A percentile compares a stretch with the other conserved stretches of the same genome.
phyloP scores from a whole-genome alignment of 768 basidiomycete species.

The Termitomyces sp. region DNA sequence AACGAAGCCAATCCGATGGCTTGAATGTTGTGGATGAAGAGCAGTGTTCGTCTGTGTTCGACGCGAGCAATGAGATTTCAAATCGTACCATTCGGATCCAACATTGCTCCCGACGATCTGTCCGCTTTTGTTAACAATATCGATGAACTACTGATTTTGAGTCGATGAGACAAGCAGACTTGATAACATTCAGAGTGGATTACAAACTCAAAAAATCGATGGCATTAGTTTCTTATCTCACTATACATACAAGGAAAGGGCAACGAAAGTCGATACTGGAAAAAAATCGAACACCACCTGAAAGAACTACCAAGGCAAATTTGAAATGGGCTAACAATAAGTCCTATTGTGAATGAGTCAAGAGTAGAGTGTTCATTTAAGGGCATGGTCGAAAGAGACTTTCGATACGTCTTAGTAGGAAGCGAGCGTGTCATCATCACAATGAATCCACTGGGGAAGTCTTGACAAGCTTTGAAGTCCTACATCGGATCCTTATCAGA shows the following conservation, averaged over 20 bases:
- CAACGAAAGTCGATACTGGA: no score
- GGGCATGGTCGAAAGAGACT: no score
- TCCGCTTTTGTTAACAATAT: neutral
- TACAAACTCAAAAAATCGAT: no score
- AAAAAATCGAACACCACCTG: no score
- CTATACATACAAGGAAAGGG: no score
- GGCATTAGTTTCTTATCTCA: no score
- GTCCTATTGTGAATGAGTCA: no score
- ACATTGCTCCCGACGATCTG: neutral
- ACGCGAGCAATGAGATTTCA: neutral
- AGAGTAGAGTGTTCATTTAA: conserved; percentile 1
- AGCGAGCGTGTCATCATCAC: neutral
- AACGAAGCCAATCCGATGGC: conserved; percentile 7
- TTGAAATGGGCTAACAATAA: no score
- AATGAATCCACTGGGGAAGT: conserved; percentile 2
- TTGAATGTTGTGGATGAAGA: neutral
- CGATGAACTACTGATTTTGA: neutral
- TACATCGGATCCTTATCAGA: neutral
- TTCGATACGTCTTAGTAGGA: neutral
- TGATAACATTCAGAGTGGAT: no score
- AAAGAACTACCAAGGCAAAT: no score
- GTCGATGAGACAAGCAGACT: no score
- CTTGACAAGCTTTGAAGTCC: neutral
- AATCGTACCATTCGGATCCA: neutral
- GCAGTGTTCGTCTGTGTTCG: neutral